A percentile compares a stretch with the other conserved stretches of the same genome.
Evolutionary conservation across 768 basidiomycete species (phyloP).

Genomic region (Pisolithus albus): DNA sequence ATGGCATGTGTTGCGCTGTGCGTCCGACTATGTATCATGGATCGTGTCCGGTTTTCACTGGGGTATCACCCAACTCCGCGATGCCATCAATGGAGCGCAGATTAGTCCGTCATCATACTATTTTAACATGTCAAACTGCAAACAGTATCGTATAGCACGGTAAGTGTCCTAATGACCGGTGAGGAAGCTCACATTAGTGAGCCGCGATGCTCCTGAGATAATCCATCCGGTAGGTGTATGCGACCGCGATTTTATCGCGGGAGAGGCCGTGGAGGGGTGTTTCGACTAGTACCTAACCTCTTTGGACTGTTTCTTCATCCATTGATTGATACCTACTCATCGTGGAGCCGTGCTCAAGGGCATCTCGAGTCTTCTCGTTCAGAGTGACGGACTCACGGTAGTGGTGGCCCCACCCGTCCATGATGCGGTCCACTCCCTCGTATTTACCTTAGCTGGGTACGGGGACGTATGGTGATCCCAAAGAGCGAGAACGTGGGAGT

Average conservation of each 20-base stretch:
- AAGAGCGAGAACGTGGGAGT: slow-evolving; percentile 43
- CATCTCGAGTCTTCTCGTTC: slow-evolving; percentile 67
- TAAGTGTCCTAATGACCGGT: too few relatives aligned
- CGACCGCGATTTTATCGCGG: slow-evolving; percentile 54
- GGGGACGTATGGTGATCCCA: slow-evolving; percentile 57
- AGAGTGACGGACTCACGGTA: slow-evolving; percentile 78
- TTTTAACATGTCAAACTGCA: too few relatives aligned
- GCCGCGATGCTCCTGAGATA: slow-evolving; percentile 52
- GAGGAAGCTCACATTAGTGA: slow-evolving; percentile 5
- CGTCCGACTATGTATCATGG: too few relatives aligned
- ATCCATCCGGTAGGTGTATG: slow-evolving; percentile 51
- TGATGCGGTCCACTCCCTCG: slow-evolving; percentile 53
- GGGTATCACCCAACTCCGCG: too few relatives aligned
- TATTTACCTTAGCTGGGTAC: slow-evolving; percentile 41
- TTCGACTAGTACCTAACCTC: slow-evolving; percentile 72
- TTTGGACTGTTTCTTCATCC: slow-evolving; percentile 53
- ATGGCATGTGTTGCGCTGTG: too few relatives aligned
- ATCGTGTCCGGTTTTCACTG: too few relatives aligned
- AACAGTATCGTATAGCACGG: too few relatives aligned
- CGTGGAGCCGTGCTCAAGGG: slow-evolving; percentile 74
- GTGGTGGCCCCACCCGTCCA: slow-evolving; percentile 68
- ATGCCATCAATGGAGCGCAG: too few relatives aligned
- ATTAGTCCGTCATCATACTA: too few relatives aligned
- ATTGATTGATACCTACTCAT: slow-evolving; percentile 49
- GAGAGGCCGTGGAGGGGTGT: slow-evolving; percentile 85